These are phyloP conservation scores for Kwoniella heveanensis DNA, from an alignment of 768 basidiomycete genomes.

Conservation along the genomic window DNA sequence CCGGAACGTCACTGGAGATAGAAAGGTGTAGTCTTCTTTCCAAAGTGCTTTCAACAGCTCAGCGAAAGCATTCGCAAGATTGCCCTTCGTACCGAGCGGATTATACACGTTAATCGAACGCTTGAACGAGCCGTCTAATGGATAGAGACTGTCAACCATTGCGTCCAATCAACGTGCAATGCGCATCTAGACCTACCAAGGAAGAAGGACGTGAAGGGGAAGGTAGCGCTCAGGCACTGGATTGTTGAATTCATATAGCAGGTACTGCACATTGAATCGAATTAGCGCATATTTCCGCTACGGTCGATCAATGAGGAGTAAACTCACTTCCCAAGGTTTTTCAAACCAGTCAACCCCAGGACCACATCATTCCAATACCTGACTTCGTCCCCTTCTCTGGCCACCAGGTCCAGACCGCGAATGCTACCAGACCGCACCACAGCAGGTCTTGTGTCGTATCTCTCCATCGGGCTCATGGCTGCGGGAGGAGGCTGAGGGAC, in stretches of 20 bases:
- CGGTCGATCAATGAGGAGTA: not conserved
- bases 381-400: slow-evolving; percentile 76
- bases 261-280: slow-evolving; percentile 66
- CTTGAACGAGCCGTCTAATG: slow-evolving; percentile 57
- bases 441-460: slow-evolving; percentile 69
- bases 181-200: slow-evolving; percentile 63
- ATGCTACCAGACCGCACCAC: slow-evolving; percentile 46
- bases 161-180: not conserved
- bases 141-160: slow-evolving; percentile 1
- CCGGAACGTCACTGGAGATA: slow-evolving; percentile 80
- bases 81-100: slow-evolving; percentile 83
- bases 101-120: slow-evolving; percentile 73
- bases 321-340: slow-evolving; percentile 68
- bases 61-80: slow-evolving; percentile 77
- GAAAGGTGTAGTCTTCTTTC: slow-evolving; percentile 77
- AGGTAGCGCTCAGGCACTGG: slow-evolving; percentile 92
- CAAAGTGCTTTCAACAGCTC: slow-evolving; percentile 82
- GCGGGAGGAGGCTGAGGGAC: slow-evolving; percentile 67
- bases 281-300: slow-evolving; percentile 7
- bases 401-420: slow-evolving; percentile 55
- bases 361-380: slow-evolving; percentile 80
- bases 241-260: slow-evolving; percentile 99
- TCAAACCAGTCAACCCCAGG: slow-evolving; percentile 79
- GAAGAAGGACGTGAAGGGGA: slow-evolving; percentile 91
- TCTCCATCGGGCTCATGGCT: slow-evolving; percentile 68